Conservation (phyloP, 1,284 basidiomycete genomes). For the Kwoniella shivajii region DNA sequence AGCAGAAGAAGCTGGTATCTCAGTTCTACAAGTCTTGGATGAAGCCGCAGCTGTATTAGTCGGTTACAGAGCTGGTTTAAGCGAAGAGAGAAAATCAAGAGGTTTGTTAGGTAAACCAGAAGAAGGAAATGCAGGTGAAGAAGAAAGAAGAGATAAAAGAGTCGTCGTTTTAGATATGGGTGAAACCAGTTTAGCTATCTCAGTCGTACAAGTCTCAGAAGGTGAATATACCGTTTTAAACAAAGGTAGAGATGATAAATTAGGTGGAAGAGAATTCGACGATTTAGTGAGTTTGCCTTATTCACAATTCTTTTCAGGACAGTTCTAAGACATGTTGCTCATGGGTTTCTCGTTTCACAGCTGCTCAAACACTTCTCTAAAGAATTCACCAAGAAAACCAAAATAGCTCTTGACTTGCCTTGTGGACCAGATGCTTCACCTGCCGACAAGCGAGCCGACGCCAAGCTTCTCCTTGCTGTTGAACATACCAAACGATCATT, state of each 20-base stretch:
- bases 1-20: slow-evolving; percentile 77
- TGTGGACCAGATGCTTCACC: slow-evolving; percentile 60
- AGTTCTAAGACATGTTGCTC: slow-evolving; percentile 6
- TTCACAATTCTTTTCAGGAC: neutral
- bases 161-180: slow-evolving; percentile 63
- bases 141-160: slow-evolving; percentile 59
- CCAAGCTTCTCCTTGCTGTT: slow-evolving; percentile 88
- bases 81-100: slow-evolving; percentile 51
- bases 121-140: slow-evolving; percentile 54
- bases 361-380: slow-evolving; percentile 91
- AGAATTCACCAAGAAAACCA: slow-evolving; percentile 97
- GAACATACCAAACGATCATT: slow-evolving; percentile 95
- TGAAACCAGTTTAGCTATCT: slow-evolving; percentile 60
- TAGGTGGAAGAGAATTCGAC: slow-evolving; percentile 60
- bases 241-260: slow-evolving; percentile 56
- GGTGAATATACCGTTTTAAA: slow-evolving; percentile 60
- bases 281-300: slow-evolving; percentile 50
- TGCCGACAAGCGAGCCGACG: slow-evolving; percentile 81
- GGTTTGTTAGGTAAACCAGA: slow-evolving; percentile 52
- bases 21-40: slow-evolving; percentile 80
- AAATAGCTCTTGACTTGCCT: slow-evolving; percentile 68
- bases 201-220: slow-evolving; percentile 59
- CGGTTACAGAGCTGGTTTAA: slow-evolving; percentile 53
- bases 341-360: slow-evolving; percentile 56
- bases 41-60: slow-evolving; percentile 73